Percentiles rank a stretch among this genome's conserved stretches.
Conservation (phyloP, 192 early-diverging fungal genomes). For the Obelidium mucronatum region DNA sequence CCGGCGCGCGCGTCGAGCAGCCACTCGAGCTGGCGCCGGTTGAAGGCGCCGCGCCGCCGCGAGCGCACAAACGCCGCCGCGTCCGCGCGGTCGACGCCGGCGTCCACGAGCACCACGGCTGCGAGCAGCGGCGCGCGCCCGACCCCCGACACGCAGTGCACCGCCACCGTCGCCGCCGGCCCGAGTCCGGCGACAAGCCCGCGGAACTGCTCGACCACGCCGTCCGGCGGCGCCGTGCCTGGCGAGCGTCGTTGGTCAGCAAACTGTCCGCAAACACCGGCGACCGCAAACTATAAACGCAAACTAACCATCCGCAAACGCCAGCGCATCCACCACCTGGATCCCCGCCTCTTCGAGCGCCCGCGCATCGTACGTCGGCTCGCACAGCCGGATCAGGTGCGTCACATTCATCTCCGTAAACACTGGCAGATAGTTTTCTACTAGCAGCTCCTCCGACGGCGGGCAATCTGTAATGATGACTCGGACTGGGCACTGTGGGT, state of each 20-base stretch:
- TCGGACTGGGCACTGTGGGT: slow-evolving; percentile 2
- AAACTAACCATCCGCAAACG: slow-evolving; percentile 82
- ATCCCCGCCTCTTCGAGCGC: slow-evolving; percentile 69
- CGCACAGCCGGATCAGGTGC: slow-evolving; percentile 85
- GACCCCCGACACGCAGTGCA: slow-evolving; percentile 64
- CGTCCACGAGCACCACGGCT: slow-evolving; percentile 75
- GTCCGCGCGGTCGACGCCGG: slow-evolving; percentile 74
- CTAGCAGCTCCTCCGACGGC: slow-evolving; percentile 7
- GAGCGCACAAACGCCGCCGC: slow-evolving; percentile 74
- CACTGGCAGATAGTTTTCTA: slow-evolving; percentile 24
- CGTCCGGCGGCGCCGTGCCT: too few species aligned
- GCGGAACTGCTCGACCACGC: too few species aligned
- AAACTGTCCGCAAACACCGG: neutral
- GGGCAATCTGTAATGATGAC: slow-evolving; percentile 41
- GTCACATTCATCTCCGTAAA: slow-evolving; percentile 57
- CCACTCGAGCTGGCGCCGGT: slow-evolving; percentile 68
- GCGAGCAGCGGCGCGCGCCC: slow-evolving; percentile 96
- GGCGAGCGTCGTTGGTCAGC: neutral
- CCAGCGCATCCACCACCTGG: slow-evolving; percentile 74
- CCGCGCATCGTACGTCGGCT: slow-evolving; percentile 75
- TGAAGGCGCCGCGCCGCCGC: slow-evolving; percentile 75
- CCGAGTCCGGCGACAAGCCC: too few species aligned
- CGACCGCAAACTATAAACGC: neutral
- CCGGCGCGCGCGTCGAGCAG: slow-evolving; percentile 56
- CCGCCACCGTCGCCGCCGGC: slow-evolving; percentile 40